These are phyloP conservation scores for Suillus americanus DNA, from an alignment of 768 basidiomycete species.

Conservation along the genomic window DNA sequence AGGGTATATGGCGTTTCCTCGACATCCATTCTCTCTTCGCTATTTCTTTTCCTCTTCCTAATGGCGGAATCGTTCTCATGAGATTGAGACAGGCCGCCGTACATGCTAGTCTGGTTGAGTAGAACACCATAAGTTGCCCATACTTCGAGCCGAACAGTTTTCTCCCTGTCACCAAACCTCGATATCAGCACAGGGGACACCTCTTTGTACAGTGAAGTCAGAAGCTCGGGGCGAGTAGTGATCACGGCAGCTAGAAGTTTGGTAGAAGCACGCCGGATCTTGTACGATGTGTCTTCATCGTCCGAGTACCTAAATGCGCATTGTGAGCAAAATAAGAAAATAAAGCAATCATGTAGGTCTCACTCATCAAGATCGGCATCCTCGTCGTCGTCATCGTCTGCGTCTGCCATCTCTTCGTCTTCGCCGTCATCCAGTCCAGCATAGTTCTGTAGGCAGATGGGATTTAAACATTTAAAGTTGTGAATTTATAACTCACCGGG, in stretches of 20 bases:
- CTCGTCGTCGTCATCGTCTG: constrained; percentile 72
- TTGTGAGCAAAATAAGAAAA: constrained; percentile 1
- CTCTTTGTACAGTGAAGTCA: constrained; percentile 74
- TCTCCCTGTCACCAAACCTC: constrained; percentile 92
- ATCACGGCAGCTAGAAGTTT: constrained; percentile 86
- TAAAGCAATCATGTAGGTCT: constrained; percentile 24
- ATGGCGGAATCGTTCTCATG: constrained; percentile 47
- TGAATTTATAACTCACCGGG: constrained; percentile 51
- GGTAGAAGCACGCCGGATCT: constrained; percentile 90
- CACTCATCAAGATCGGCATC: constrained; percentile 80
- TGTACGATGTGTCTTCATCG: constrained; percentile 98
- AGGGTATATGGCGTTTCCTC: constrained; percentile 72
- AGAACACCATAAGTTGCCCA: constrained; percentile 85
- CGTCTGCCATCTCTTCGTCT: constrained; percentile 59
- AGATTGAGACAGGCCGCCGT: constrained; percentile 61
- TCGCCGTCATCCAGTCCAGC: constrained; percentile 69
- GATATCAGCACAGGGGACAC: constrained; percentile 89
- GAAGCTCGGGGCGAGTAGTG: constrained; percentile 86
- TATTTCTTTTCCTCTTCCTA: constrained; percentile 74
- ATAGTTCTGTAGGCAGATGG: constrained; percentile 58
- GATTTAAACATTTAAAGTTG: neutral
- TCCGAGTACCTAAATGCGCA: constrained; percentile 75
- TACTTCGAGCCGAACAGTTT: constrained; percentile 89
- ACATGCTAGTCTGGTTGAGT: constrained; percentile 81
- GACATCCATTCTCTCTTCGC: constrained; percentile 70